Evolutionary conservation across 345 rosid species (phyloP).

Genomic region (Moricandia arvensis): DNA sequence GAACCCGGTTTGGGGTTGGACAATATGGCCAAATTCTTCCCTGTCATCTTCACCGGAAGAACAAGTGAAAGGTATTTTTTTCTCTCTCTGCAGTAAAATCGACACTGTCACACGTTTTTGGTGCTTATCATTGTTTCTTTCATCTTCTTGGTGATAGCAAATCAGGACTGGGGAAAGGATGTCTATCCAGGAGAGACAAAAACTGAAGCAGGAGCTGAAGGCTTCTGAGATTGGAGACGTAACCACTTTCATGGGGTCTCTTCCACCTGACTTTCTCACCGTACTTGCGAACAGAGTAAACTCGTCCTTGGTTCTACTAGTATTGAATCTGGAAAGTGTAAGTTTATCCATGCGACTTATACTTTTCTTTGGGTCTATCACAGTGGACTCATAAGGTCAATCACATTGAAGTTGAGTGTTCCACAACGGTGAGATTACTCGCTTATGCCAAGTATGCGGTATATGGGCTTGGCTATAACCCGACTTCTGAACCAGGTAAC

Average conservation of each 20-base stretch:
- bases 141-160: slow-evolving; percentile 48
- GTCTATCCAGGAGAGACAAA: slow-evolving; percentile 61
- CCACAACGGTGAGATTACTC: slow-evolving; percentile 60
- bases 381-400: slow-evolving; percentile 75
- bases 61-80: slow-evolving; percentile 58
- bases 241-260: slow-evolving; percentile 85
- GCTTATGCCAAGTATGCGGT: slow-evolving; percentile 68
- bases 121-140: slow-evolving; percentile 10
- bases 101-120: not conserved
- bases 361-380: slow-evolving; percentile 10
- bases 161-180: slow-evolving; percentile 67
- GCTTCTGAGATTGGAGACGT: slow-evolving; percentile 69
- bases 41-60: slow-evolving; percentile 86
- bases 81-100: not conserved
- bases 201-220: slow-evolving; percentile 64
- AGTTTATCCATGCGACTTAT: not conserved
- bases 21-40: slow-evolving; percentile 68
- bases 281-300: slow-evolving; percentile 74
- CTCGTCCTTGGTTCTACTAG: not conserved
- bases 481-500: slow-evolving; percentile 46
- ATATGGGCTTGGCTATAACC: slow-evolving; percentile 55
- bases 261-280: slow-evolving; percentile 71
- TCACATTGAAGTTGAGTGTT: slow-evolving; percentile 56
- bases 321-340: not conserved
- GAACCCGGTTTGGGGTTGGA: slow-evolving; percentile 70